These are phyloP conservation scores for Lophiotrema nucula DNA, from an alignment of 495 filamentous ascomycete genomes.

Conservation along the genomic window DNA sequence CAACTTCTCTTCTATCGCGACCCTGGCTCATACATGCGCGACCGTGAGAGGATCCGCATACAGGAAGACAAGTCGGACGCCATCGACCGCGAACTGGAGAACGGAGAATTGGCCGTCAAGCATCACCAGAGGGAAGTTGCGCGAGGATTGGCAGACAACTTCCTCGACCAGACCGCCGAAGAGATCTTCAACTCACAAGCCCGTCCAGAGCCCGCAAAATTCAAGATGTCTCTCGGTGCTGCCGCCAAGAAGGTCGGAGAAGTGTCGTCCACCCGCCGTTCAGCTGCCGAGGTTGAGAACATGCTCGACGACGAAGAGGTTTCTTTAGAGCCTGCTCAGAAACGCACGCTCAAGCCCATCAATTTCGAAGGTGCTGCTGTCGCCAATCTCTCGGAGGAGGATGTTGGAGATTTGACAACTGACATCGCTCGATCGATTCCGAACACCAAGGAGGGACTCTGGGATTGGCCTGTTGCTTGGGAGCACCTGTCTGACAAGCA, in stretches of 20 bases:
- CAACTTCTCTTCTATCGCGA: slow-evolving; percentile 82
- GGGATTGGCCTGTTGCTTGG: slow-evolving; percentile 92
- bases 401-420: slow-evolving; percentile 72
- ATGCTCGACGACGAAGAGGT: slow-evolving; percentile 90
- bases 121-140: slow-evolving; percentile 74
- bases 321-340: slow-evolving; percentile 56
- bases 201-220: slow-evolving; percentile 40
- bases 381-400: slow-evolving; percentile 74
- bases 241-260: slow-evolving; percentile 77
- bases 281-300: slow-evolving; percentile 89
- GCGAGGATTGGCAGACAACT: slow-evolving; percentile 84
- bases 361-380: slow-evolving; percentile 78
- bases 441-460: slow-evolving; percentile 78
- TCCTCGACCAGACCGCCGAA: slow-evolving; percentile 84
- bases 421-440: slow-evolving; percentile 89
- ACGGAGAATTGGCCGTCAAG: slow-evolving; percentile 66
- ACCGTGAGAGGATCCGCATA: slow-evolving; percentile 67
- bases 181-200: slow-evolving; percentile 60
- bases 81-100: slow-evolving; percentile 73
- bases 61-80: slow-evolving; percentile 77
- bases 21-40: slow-evolving; percentile 77
- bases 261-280: slow-evolving; percentile 65
- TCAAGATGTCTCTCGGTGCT: slow-evolving; percentile 91
- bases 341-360: slow-evolving; percentile 85
- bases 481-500: slow-evolving; percentile 85